A percentile compares a stretch with the other conserved stretches of the same genome.
Conservation (phyloP, 1,284 basidiomycete species). For the Fomitopsis pinicola region DNA sequence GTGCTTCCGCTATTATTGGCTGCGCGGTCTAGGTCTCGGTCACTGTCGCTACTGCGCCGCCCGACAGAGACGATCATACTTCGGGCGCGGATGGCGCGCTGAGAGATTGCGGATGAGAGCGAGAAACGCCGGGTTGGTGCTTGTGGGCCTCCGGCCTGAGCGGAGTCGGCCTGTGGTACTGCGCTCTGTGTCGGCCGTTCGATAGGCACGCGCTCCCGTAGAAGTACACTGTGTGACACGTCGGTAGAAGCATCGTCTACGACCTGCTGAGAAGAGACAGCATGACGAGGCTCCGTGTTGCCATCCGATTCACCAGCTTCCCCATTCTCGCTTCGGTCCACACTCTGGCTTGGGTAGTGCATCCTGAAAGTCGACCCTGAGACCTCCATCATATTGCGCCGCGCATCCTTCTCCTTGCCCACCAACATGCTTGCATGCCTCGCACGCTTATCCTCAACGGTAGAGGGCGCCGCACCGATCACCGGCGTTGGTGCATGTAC, state of each 20-base stretch:
- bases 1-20: neutral
- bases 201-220: neutral
- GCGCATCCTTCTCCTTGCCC: neutral
- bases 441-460: neutral
- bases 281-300: neutral
- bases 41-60: constrained; percentile 8
- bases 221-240: neutral
- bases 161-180: neutral
- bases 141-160: neutral
- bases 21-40: neutral
- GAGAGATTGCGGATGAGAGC: constrained; percentile 24
- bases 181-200: neutral
- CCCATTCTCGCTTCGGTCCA: neutral
- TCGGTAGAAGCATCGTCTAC: neutral
- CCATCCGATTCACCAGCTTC: neutral
- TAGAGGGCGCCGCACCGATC: neutral
- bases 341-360: neutral
- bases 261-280: neutral
- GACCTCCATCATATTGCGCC: neutral
- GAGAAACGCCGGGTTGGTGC: constrained; percentile 23
- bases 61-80: constrained; percentile 14
- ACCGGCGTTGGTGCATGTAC: neutral
- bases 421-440: constrained; percentile 2
- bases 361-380: neutral
- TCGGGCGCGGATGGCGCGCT: constrained; percentile 15